A percentile compares a stretch with the other conserved stretches of the same genome.
These are phyloP conservation scores for Mycosphaerella arachidis DNA, from an alignment of 2,329 filamentous ascomycete genomes.

Conservation along the genomic window DNA sequence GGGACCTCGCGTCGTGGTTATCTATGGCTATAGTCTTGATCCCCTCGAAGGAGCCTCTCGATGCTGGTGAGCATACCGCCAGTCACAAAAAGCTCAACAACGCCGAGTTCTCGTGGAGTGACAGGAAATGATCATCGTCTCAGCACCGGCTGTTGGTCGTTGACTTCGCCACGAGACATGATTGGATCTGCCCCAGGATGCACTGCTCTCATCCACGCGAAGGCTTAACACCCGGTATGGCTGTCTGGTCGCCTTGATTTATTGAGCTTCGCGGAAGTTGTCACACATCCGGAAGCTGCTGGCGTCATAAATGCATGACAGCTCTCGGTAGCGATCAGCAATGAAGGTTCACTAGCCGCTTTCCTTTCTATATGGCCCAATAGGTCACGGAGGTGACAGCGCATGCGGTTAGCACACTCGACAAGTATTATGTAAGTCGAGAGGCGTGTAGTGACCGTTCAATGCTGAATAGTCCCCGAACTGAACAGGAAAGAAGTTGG, in stretches of 20 bases:
- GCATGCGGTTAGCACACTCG: neutral
- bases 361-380: neutral
- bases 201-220: neutral
- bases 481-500: neutral
- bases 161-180: neutral
- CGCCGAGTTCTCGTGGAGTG: neutral
- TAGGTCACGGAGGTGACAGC: neutral
- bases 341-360: neutral
- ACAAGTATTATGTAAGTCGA: neutral
- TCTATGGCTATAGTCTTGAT: too few relatives aligned
- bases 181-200: neutral
- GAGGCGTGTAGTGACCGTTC: too few relatives aligned
- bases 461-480: neutral
- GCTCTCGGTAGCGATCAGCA: neutral
- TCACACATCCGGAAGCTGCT: neutral
- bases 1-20: too few relatives aligned
- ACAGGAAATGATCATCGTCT: neutral
- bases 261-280: neutral
- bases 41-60: too few relatives aligned
- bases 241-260: neutral
- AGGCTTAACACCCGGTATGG: too few relatives aligned
- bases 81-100: neutral
- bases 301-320: neutral
- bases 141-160: neutral
- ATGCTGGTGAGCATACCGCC: too few relatives aligned